phyloP scores from a whole-genome alignment of 192 early-diverging fungal genomes.

The Rhizophagus prolifer region DNA sequence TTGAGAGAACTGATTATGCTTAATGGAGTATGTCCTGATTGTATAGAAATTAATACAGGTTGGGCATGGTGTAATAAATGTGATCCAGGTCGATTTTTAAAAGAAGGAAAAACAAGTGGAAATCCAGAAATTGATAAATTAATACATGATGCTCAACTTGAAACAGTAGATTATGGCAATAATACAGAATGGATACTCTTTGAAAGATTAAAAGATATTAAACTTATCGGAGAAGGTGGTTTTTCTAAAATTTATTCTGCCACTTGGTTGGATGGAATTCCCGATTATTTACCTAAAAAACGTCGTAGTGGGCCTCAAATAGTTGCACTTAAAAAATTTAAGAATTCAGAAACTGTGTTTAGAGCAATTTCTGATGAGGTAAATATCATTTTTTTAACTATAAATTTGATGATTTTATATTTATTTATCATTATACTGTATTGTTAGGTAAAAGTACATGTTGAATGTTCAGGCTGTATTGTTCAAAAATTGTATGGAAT shows the following conservation, averaged over 20 bases:
- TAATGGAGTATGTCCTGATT: no score
- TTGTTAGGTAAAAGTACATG: not conserved
- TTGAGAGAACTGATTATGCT: no score
- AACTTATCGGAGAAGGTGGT: constrained; percentile 9
- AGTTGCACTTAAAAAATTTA: not conserved
- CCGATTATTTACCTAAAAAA: not conserved
- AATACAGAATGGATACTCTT: not conserved
- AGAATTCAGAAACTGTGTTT: not conserved
- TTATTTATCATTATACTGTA: not conserved
- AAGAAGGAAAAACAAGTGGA: no score
- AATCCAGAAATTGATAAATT: no score
- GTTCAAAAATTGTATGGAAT: constrained; percentile 3
- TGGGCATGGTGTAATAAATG: no score
- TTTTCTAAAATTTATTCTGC: not conserved
- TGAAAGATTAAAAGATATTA: not conserved
- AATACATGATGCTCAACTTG: not conserved
- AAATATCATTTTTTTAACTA: not conserved
- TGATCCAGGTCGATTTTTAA: no score
- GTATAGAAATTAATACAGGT: no score
- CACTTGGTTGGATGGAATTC: not conserved
- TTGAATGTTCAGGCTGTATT: no score
- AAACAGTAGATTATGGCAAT: not conserved
- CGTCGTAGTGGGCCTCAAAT: not conserved
- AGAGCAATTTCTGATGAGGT: not conserved
- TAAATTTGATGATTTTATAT: not conserved